Evolutionary conservation across 2,329 filamentous ascomycete genomes (phyloP).

Genomic region (Fusarium mangiferae): DNA sequence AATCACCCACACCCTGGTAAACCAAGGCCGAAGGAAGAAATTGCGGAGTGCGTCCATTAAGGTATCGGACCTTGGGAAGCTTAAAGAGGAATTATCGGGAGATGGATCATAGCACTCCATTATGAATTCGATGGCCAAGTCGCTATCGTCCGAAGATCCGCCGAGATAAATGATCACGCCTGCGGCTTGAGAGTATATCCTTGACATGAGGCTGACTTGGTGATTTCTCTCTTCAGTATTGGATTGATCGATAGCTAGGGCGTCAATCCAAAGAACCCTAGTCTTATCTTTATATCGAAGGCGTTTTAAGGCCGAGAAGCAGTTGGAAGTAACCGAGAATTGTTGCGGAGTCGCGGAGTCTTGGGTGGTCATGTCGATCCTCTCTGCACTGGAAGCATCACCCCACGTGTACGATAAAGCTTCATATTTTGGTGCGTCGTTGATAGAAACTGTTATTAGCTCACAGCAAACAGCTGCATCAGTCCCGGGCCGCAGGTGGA

Average conservation of each 20-base stretch:
- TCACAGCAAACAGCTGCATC: not conserved
- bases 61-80: not conserved
- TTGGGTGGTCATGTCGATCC: not conserved
- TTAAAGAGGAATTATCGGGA: fast-evolving
- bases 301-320: not conserved
- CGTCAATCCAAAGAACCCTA: not conserved
- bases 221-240: not conserved
- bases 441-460: fast-evolving
- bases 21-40: not conserved
- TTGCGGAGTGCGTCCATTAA: not conserved
- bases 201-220: slow-evolving; percentile 1
- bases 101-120: not conserved
- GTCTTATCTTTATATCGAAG: not conserved
- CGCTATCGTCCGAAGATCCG: not conserved
- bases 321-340: not conserved
- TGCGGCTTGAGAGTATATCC: not conserved
- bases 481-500: not conserved
- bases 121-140: not conserved
- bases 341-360: fast-evolving
- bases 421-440: not conserved
- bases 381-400: fast-evolving
- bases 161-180: not conserved
- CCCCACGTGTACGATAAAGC: not conserved
- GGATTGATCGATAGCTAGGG: not conserved
- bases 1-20: not conserved